Evolutionary conservation across 768 basidiomycete species (phyloP).

Genomic region (Lactarius sanguifluus): DNA sequence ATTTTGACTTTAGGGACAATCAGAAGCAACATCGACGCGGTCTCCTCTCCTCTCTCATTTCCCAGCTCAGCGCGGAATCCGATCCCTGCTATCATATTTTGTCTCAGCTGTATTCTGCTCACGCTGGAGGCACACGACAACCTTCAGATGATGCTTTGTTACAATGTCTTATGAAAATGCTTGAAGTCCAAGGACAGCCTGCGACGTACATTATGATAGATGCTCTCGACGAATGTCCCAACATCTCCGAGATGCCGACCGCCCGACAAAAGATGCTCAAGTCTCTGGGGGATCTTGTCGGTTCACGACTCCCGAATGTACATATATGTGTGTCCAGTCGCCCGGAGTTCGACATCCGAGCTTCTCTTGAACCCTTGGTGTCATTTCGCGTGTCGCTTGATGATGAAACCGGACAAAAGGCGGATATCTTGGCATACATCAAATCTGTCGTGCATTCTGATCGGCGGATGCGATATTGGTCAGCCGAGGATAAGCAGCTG

Average conservation of each 20-base stretch:
- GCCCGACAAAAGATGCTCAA: neutral
- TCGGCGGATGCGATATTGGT: neutral
- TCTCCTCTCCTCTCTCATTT: too few species aligned
- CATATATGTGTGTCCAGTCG: neutral
- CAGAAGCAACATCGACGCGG: too few species aligned
- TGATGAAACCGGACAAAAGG: constrained; percentile 2
- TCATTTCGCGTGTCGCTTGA: neutral
- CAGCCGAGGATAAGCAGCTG: neutral
- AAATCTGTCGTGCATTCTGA: neutral
- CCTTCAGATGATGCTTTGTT: too few species aligned
- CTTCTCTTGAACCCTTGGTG: neutral
- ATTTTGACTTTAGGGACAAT: too few species aligned
- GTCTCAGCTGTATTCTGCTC: too few species aligned
- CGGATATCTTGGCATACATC: neutral
- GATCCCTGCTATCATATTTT: too few species aligned
- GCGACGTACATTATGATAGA: too few species aligned
- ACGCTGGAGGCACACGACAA: too few species aligned
- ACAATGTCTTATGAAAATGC: too few species aligned
- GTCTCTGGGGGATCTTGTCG: neutral
- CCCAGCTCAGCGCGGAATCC: too few species aligned
- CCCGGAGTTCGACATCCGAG: neutral
- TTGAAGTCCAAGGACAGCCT: too few species aligned
- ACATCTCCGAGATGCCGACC: too few species aligned
- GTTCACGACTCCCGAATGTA: neutral
- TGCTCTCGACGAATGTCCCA: neutral